Base-by-base conservation (phyloP, 2,329 filamentous ascomycete genomes). In the Diplodia corticola region DNA sequence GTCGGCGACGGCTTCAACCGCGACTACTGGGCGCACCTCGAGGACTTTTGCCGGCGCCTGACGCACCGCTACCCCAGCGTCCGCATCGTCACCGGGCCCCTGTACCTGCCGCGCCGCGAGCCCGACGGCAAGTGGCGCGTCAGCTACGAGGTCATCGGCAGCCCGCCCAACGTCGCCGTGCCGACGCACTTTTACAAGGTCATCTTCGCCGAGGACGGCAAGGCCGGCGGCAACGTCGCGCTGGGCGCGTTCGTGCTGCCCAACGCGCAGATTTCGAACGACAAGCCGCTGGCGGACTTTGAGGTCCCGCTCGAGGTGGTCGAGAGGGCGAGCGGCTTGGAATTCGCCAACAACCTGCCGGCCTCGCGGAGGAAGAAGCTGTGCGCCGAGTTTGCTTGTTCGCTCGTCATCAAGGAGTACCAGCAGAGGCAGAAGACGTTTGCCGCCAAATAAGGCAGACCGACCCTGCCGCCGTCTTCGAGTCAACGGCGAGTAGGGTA, bases 111-210 rank as follows among this genome's bases (percentile, higher is more conserved):
- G 10, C 91, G 91, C 78, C 87, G 89, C 68, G 92, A 97, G 70
- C 84, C 88, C 66, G 95, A 98, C 81, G 91, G 91, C 72, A 98
- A 98, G 83, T 99, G 93, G 93, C 90, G 93, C 71, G 93, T 97
- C 67, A 89, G 85, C 68, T 98, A 99, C 82, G 95, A 99, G 82
- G 90, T 99, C 67, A 97, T 99, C 72, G 95, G 95, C 46, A 90
- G 85, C 76, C 95, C 95, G 70, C 94, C 95, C 7, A 96, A 93
- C 73, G 91, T 99, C 65, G 93, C 95, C 28, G 95, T 99, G 63
- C 95, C 95, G 3, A 99, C 95, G 24, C 95, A 99, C 79, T 99
- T 99, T 81, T 99, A 97, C 86, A 99, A 99, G 83, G 92, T 99
- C 74, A 95, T 99, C 72, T 96, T 95, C 74, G 95, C 92, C 28